These are phyloP conservation scores for Vicia sativa DNA, from an alignment of 306 rosid genomes.

Conservation along the genomic window DNA sequence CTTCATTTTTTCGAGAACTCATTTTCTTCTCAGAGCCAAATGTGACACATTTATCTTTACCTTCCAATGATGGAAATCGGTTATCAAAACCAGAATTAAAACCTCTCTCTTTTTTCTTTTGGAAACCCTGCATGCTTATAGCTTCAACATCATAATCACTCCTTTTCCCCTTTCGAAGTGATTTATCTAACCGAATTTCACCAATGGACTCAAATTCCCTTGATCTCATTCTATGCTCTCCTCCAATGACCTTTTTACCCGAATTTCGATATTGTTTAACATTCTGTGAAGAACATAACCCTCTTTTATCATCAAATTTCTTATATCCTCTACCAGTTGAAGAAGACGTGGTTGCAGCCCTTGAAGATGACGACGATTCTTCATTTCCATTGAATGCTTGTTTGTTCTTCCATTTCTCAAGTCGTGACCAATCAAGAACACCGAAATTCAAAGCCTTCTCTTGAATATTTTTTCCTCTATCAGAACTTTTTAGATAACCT, in stretches of 20 bases:
- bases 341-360: constrained; percentile 38
- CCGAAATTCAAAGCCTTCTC: constrained; percentile 85
- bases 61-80: constrained; percentile 42
- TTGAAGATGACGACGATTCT: constrained; percentile 45
- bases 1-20: constrained; percentile 39
- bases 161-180: constrained; percentile 48
- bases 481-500: constrained; percentile 64
- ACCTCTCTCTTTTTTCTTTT: constrained; percentile 50
- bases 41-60: constrained; percentile 40
- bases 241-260: constrained; percentile 38
- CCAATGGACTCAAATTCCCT: constrained; percentile 40
- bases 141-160: constrained; percentile 38
- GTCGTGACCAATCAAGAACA: constrained; percentile 84
- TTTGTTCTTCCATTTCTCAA: constrained; percentile 79
- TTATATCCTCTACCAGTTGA: constrained; percentile 40
- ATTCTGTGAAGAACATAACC: constrained; percentile 46
- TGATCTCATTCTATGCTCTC: constrained; percentile 43
- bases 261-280: constrained; percentile 45
- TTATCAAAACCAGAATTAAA: constrained; percentile 36
- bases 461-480: constrained; percentile 53
- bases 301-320: constrained; percentile 36
- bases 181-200: constrained; percentile 42
- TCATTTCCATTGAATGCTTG: constrained; percentile 42
- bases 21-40: constrained; percentile 43
- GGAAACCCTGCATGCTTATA: constrained; percentile 46